These are phyloP conservation scores for Amaranthus palmeri DNA, from an alignment of 148 eudicot species.

Conservation along the genomic window DNA sequence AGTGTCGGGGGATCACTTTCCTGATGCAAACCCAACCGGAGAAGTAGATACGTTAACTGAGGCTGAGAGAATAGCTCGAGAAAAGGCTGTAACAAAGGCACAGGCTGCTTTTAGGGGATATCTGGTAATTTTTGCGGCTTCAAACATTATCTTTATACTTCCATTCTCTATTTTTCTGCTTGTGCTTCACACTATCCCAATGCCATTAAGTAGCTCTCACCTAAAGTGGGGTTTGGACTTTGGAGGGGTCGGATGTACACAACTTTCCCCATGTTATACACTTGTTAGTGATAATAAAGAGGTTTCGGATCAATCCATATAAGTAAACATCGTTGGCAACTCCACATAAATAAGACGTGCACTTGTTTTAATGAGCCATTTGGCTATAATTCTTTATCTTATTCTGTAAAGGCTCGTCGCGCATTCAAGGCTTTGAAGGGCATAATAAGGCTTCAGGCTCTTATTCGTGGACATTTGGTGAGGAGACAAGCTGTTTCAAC, in stretches of 20 bases:
- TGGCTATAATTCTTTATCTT: too few species aligned
- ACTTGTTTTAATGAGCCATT: too few species aligned
- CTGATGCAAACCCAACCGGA: constrained; percentile 20
- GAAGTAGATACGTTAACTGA: constrained; percentile 27
- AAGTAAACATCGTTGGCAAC: too few species aligned
- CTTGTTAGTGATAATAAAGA: too few species aligned
- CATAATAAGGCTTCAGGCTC: constrained; percentile 60
- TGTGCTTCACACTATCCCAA: too few species aligned
- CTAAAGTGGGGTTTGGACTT: too few species aligned
- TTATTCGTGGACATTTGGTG: constrained; percentile 59
- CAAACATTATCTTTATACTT: not conserved
- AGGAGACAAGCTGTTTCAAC: constrained; percentile 58
- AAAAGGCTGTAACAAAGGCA: constrained; percentile 45
- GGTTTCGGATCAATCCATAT: too few species aligned
- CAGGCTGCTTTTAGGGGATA: constrained; percentile 63
- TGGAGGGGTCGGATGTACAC: too few species aligned
- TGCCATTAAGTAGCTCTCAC: too few species aligned
- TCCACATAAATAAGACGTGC: too few species aligned
- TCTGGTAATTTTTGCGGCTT: constrained; percentile 34
- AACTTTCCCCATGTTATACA: too few species aligned
- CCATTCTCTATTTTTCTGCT: not conserved
- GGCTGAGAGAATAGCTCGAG: constrained; percentile 32
- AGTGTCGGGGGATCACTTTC: constrained; percentile 18
- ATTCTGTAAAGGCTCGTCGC: constrained; percentile 49
- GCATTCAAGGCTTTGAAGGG: constrained; percentile 59